Evolutionary conservation across 345 rosid genomes (phyloP), one percentile per base, ranked within the genome.

Genomic region (Eucalyptus leucophloia): DNA sequence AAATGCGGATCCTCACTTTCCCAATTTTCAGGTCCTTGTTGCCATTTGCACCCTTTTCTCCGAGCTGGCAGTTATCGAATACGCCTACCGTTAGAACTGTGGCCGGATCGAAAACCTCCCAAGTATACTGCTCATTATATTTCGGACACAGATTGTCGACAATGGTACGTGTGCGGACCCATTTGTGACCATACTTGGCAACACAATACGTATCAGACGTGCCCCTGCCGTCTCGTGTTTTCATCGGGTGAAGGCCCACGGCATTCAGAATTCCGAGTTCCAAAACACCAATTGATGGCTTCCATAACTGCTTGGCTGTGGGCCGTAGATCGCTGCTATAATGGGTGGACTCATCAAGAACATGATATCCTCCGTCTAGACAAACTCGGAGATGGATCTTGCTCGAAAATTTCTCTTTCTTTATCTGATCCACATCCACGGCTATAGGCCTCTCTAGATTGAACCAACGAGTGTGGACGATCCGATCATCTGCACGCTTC

Each of bases 311-410:
- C 90, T 95, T 97, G 4, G 99, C 99, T 4, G 99, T 96, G 14
- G 99, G 99, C 4, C 99, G 97, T 49, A 97, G 99, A 92, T 98
- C 99, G 47, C 99, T 98, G 37, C 99, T 98, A 47, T 98, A 96
- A 87, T 97, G 98, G 47, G 99, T 97, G 3, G 99, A 97, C 89
- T 98, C 99, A 87, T 98, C 99, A 65, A 97, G 95, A 53, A 98
- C 99, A 91, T 97, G 99, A 40, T 97, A 97, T 34, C 99, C 99
- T 92, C 99, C 99, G 88, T 98, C 99, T 26, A 98, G 95, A 91
- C 98, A 97, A 89, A 98, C 95, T 87, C 99, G 93, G 81, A 95
- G 96, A 90, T 98, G 97, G 93, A 98, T 96, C 90, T 95, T 93
- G 91, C 96, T 98, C 2, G 99, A 94, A 90, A 98, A 98, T 60